Evolutionary conservation across 2,329 filamentous ascomycete species (phyloP), one percentile per base, ranked within the genome.

Genomic region (Cryphonectria nitschkei): DNA sequence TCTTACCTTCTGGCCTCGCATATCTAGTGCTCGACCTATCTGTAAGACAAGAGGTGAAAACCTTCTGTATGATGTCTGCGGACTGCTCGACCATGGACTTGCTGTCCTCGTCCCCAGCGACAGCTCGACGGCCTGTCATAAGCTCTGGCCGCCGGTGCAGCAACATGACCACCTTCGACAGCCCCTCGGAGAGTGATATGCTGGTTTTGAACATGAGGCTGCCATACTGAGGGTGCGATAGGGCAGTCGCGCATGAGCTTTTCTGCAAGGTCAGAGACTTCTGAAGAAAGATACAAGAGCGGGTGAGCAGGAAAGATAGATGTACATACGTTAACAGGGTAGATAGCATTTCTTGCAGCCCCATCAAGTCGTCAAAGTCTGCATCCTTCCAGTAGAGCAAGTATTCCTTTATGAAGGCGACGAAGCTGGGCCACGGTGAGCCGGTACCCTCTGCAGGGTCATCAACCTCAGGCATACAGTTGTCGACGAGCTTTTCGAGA

Each of bases 21-120:
- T 87, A 87, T 16, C 89, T 85, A 37, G 87, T 89, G 26, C 90
- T 90, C 1, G 89, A 91, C 65, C 93, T 88, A 78, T 97, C 94
- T 4, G 92, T 94, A 46, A 97, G 83, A 74, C 95, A 98, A 54
- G 93, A 94, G 14, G 93, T 96, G 78, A 98, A 97, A 32, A 95
- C 94, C 78, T 94, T 93, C 73, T 97, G 92, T 71, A 98, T 92
- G 66, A 93, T 92, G 77, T 98, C 95, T 26, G 94, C 94, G 1
- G 94, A 94, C 37, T 91, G 89, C 79, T 97, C 95, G 14, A 95
- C 93, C 56, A 98, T 87, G 1, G 94, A 89, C 78, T 90, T 94
- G 75, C 92, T 89, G 75, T 90, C 88, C 67, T 92, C 89, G 37
- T 91, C 90, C 34, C 90, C 91, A 11, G 85, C 85, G 19, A 87